Base-by-base conservation (phyloP, 768 basidiomycete genomes). In the Clathrus columnatus region DNA sequence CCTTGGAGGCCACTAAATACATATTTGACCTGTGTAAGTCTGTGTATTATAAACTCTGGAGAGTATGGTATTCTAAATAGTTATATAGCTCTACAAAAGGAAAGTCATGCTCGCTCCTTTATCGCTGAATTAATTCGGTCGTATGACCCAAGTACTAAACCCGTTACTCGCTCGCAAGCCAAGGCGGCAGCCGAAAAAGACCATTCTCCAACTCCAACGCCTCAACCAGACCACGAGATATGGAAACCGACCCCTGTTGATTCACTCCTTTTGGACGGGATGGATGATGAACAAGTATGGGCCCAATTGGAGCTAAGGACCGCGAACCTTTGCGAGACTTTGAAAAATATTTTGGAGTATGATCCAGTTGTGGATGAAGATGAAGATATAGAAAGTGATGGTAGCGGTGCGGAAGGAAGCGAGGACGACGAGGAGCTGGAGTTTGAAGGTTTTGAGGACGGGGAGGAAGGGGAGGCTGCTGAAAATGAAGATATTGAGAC, bases 241-340 rank as follows among this genome's bases (percentile, higher is more conserved):
- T 72, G 64, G 73, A 50, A 71, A 71, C 27, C 65, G 23, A 96
- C 95, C 0, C 93, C 93, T 5, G 68, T 97, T 2, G 73, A 81
- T 6, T 79, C 79, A 30, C 77, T 99, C 18, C 87, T 83, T 57
- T 73, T 84, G 11, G 81, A 91, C 20, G 84, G 78, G 17, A 84
- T 96, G 81, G 85, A 83, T 61, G 77, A 81, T 21, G 88, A 90
- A 55, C 93, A 95, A 67, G 73, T 97, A 24, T 99, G 95, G 95
- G 85, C 84, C 41, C 95, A 99, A 70, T 68, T 98, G 53, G 95
- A 98, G 64, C 73, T 99, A 52, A 75, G 90, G 44, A 74, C 84
- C 16, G 78, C 81, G 58, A 78, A 76, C 45, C 72, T 97, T 21
- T 87, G 85, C 58, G 77, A 79, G 42, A 77, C 86, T 49, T 70